These are phyloP conservation scores for Trichosporon coremiiforme DNA, from an alignment of 1,284 basidiomycete species.

Conservation along the genomic window DNA sequence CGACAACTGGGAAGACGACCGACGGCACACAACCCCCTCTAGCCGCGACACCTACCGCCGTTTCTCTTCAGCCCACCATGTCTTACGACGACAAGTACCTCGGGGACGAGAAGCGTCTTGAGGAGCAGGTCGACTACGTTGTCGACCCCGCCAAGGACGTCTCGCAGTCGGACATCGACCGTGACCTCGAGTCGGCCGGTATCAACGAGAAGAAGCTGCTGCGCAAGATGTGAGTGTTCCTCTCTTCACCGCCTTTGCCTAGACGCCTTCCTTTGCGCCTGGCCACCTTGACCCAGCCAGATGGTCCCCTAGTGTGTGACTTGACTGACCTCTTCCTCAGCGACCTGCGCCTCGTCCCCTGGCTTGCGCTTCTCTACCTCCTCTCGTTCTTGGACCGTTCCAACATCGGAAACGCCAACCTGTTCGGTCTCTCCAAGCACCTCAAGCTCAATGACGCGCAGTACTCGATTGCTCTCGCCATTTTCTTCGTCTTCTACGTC, in stretches of 20 bases:
- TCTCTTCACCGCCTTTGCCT: background rate
- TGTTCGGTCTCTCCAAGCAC: slow-evolving; percentile 43
- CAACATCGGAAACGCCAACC: slow-evolving; percentile 64
- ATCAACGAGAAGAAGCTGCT: slow-evolving; percentile 17
- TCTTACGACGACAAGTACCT: slow-evolving; percentile 10
- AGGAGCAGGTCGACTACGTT: slow-evolving; percentile 5
- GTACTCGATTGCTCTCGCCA: slow-evolving; percentile 43
- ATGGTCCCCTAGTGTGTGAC: background rate
- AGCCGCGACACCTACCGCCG: background rate
- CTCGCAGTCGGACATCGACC: slow-evolving; percentile 15
- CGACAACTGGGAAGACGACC: background rate
- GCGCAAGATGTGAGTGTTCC: slow-evolving; percentile 5
- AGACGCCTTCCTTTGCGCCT: background rate
- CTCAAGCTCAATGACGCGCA: slow-evolving; percentile 36
- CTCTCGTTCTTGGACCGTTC: slow-evolving; percentile 72
- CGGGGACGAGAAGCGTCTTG: slow-evolving; percentile 5
- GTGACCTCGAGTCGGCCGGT: slow-evolving; percentile 6
- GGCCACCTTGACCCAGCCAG: background rate
- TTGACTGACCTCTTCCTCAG: slow-evolving; percentile 24
- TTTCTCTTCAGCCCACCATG: background rate
- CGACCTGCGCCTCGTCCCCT: slow-evolving; percentile 42
- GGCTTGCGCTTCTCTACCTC: slow-evolving; percentile 65
- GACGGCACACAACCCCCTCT: background rate
- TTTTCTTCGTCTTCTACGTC: slow-evolving; percentile 54
- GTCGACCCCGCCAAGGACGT: slow-evolving; percentile 13